Evolutionary conservation across 2,329 filamentous ascomycete species (phyloP).

Genomic region (Aspergillus persii): DNA sequence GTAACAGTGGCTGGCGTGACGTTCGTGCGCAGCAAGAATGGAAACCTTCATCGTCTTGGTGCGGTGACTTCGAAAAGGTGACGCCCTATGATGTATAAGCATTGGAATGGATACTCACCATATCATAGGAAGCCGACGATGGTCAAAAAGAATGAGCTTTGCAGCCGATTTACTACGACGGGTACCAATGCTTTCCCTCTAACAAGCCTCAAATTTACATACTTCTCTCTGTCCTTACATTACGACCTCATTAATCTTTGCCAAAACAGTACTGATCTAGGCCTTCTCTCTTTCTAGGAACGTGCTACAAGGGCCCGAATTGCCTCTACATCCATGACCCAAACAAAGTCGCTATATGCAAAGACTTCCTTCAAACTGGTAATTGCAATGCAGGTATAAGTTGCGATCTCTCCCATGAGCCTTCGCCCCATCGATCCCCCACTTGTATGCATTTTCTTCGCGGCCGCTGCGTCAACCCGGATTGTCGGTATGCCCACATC

Average conservation of each 20-base stretch:
- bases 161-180: conserved; percentile 62
- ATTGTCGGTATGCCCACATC: conserved; percentile 85
- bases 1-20: conserved; percentile 71
- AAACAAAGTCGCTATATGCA: conserved; percentile 85
- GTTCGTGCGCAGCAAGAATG: conserved; percentile 82
- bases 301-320: conserved; percentile 74
- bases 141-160: conserved; percentile 68
- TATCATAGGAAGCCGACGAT: conserved; percentile 40
- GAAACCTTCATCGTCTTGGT: conserved; percentile 77
- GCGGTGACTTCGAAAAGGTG: conserved; percentile 73
- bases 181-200: conserved; percentile 47
- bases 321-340: conserved; percentile 85
- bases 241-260: not conserved
- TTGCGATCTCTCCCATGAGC: conserved; percentile 89
- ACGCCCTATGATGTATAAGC: conserved; percentile 26
- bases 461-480: conserved; percentile 81
- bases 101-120: conserved; percentile 15
- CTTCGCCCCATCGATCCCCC: conserved; percentile 78
- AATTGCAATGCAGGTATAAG: conserved; percentile 71
- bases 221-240: not conserved
- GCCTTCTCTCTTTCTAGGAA: conserved; percentile 57
- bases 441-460: conserved; percentile 86
- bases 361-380: conserved; percentile 76
- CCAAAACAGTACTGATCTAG: conserved; percentile 34
- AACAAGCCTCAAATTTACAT: conserved; percentile 9